Percentiles rank a stretch among this genome's conserved stretches.
phyloP scores from a whole-genome alignment of 176 grass and related monocot species.

The Oryza glumipatula region DNA sequence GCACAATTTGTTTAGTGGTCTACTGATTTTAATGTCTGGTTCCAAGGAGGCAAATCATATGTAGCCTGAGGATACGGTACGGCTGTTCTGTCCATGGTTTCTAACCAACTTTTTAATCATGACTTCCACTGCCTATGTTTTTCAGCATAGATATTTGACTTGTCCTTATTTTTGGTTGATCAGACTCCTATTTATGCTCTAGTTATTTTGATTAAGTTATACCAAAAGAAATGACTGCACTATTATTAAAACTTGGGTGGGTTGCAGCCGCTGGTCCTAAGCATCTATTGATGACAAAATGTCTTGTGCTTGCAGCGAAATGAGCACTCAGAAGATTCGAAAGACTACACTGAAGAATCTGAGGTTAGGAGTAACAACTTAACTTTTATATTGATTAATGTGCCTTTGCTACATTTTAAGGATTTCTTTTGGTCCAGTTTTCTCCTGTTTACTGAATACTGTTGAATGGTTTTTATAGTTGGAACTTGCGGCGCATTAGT shows the following conservation, averaged over 20 bases:
- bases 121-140: neutral
- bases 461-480: neutral
- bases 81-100: neutral
- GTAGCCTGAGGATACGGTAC: neutral
- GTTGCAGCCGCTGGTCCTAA: conserved; percentile 7
- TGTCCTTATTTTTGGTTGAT: conserved; percentile 3
- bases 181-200: neutral
- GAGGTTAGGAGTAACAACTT: conserved; percentile 51
- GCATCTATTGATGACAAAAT: conserved; percentile 20
- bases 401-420: conserved; percentile 4
- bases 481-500: neutral
- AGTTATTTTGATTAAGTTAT: neutral
- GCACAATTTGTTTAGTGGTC: neutral
- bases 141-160: neutral
- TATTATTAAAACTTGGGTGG: neutral
- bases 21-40: neutral
- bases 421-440: conserved; percentile 20
- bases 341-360: conserved; percentile 48
- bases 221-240: neutral
- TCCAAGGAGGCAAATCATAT: conserved; percentile 1
- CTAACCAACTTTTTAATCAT: neutral
- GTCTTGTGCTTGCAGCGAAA: conserved; percentile 50
- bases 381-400: neutral
- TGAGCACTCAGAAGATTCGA: conserved; percentile 34
- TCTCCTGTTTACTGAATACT: neutral